These are phyloP conservation scores for Trapa incisa DNA, from an alignment of 345 rosid species.

Conservation along the genomic window DNA sequence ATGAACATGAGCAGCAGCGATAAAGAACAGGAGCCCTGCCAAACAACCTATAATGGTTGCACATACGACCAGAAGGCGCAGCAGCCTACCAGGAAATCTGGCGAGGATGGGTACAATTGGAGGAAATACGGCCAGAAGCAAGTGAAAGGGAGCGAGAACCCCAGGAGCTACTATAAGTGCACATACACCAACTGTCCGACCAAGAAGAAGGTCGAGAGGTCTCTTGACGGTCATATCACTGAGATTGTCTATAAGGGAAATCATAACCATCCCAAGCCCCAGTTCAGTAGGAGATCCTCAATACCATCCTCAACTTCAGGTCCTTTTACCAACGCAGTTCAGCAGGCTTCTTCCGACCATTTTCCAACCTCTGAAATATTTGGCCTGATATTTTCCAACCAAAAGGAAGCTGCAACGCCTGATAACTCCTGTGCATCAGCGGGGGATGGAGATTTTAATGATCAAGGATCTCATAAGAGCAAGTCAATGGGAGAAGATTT, in stretches of 20 bases:
- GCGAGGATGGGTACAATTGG: constrained; percentile 86
- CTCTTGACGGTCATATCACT: constrained; percentile 70
- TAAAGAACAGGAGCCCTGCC: neutral
- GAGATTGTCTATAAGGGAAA: constrained; percentile 86
- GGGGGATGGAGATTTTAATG: constrained; percentile 49
- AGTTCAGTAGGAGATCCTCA: constrained; percentile 53
- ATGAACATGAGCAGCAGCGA: neutral
- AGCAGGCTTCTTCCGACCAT: constrained; percentile 21
- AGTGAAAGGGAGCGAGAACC: constrained; percentile 92
- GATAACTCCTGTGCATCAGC: constrained; percentile 63
- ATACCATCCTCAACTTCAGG: constrained; percentile 15
- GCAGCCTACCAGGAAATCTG: constrained; percentile 34
- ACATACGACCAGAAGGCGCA: constrained; percentile 17
- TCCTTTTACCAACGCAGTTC: constrained; percentile 19
- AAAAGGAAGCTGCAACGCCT: constrained; percentile 49
- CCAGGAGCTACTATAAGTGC: constrained; percentile 92
- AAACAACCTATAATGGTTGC: neutral
- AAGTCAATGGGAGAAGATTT: constrained; percentile 47
- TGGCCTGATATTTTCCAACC: constrained; percentile 34
- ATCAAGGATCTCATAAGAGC: constrained; percentile 45
- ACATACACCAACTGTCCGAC: constrained; percentile 62
- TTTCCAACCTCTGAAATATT: constrained; percentile 16
- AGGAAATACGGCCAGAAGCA: constrained; percentile 95
- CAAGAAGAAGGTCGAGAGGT: constrained; percentile 86
- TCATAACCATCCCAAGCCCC: constrained; percentile 85